A percentile compares a stretch with the other conserved stretches of the same genome.
Conservation (phyloP, 306 rosid genomes). For the Rubus parviflorus region DNA sequence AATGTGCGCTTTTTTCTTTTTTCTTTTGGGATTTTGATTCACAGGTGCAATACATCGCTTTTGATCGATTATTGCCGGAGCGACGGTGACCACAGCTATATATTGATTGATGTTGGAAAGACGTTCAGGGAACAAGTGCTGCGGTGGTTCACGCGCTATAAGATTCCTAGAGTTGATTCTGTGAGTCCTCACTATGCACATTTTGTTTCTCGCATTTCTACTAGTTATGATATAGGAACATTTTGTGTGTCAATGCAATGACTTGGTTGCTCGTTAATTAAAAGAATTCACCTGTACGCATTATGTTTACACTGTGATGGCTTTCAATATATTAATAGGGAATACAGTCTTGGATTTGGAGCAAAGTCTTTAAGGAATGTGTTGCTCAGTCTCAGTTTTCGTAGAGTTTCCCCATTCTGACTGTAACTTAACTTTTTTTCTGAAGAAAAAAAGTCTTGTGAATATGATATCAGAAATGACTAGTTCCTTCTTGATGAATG, state of each 20-base stretch:
- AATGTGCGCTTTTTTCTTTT: too few relatives aligned
- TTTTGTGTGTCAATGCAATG: neutral
- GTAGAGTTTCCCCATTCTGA: too few relatives aligned
- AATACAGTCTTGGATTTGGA: too few relatives aligned
- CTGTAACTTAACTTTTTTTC: too few relatives aligned
- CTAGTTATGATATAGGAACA: too few relatives aligned
- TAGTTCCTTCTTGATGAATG: too few relatives aligned
- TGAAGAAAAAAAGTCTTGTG: too few relatives aligned
- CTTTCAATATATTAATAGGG: too few relatives aligned
- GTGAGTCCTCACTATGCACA: constrained; percentile 44
- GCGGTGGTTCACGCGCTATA: constrained; percentile 78
- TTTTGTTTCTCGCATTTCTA: neutral
- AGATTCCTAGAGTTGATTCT: constrained; percentile 87
- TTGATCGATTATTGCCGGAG: constrained; percentile 70
- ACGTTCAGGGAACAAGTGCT: constrained; percentile 93
- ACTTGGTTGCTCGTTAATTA: neutral
- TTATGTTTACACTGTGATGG: too few relatives aligned
- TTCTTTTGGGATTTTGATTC: constrained; percentile 5
- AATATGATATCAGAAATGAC: too few relatives aligned
- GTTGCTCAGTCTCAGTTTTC: too few relatives aligned
- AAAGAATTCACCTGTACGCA: neutral
- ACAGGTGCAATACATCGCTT: constrained; percentile 90
- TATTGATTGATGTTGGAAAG: constrained; percentile 91
- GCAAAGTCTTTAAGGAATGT: too few relatives aligned
- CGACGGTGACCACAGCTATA: constrained; percentile 54